These are phyloP conservation scores for Rubroshorea leprosula DNA, from an alignment of 345 rosid species.

Conservation along the genomic window DNA sequence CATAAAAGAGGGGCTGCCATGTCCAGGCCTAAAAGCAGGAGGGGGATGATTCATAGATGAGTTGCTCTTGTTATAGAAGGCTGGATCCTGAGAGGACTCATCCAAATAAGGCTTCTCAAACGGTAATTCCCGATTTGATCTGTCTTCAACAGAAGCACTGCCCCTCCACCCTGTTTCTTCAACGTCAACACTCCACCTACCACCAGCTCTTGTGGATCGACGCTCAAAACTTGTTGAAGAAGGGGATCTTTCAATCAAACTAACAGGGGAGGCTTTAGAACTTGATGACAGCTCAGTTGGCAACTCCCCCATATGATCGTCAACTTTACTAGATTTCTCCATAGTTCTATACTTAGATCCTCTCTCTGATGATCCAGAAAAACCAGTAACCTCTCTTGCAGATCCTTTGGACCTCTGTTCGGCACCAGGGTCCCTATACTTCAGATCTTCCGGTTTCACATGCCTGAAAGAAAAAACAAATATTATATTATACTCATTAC, in stretches of 20 bases:
- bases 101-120: slow-evolving; percentile 50
- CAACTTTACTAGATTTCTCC: slow-evolving; percentile 52
- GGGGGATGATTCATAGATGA: slow-evolving; percentile 53
- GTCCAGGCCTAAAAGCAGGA: slow-evolving; percentile 57
- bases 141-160: slow-evolving; percentile 50
- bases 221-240: slow-evolving; percentile 74
- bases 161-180: slow-evolving; percentile 72
- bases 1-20: slow-evolving; percentile 57
- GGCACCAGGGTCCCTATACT: slow-evolving; percentile 34
- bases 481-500: slow-evolving; percentile 1
- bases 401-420: slow-evolving; percentile 54
- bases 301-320: slow-evolving; percentile 59
- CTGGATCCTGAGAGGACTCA: slow-evolving; percentile 58
- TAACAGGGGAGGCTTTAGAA: slow-evolving; percentile 73
- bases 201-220: slow-evolving; percentile 47
- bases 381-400: slow-evolving; percentile 43
- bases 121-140: slow-evolving; percentile 40
- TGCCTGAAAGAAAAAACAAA: slow-evolving; percentile 40
- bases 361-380: slow-evolving; percentile 58
- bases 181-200: slow-evolving; percentile 56
- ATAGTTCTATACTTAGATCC: slow-evolving; percentile 47
- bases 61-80: slow-evolving; percentile 45
- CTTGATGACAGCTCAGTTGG: slow-evolving; percentile 58
- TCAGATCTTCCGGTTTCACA: slow-evolving; percentile 40
- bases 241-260: slow-evolving; percentile 69